Evolutionary conservation across 495 filamentous ascomycete species (phyloP).

Genomic region (Rhizodiscina lignyota): DNA sequence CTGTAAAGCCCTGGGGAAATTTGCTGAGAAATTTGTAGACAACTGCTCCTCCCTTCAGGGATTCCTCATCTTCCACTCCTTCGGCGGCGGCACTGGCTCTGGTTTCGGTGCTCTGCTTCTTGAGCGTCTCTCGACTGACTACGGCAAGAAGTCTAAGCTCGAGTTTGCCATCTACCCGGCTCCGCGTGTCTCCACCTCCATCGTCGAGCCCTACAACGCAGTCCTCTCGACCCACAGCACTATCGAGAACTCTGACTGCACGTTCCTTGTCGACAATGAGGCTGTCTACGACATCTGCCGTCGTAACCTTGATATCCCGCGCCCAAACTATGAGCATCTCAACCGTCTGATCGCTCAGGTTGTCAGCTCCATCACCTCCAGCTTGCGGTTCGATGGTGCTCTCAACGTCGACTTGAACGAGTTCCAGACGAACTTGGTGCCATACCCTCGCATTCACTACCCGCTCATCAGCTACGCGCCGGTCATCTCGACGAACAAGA

Average conservation of each 20-base stretch:
- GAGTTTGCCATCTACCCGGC: constrained; percentile 85
- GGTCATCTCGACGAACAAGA: constrained; percentile 66
- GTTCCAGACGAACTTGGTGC: constrained; percentile 90
- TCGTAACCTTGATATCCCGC: constrained; percentile 74
- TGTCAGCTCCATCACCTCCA: constrained; percentile 81
- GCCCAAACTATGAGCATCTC: constrained; percentile 71
- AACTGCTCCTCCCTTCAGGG: constrained; percentile 84
- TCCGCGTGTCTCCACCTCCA: constrained; percentile 68
- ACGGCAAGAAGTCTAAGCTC: constrained; percentile 89
- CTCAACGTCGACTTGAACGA: constrained; percentile 88
- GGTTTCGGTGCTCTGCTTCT: constrained; percentile 78
- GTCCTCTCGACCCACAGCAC: constrained; percentile 85
- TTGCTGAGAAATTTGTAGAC: constrained; percentile 29
- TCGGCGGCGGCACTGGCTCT: constrained; percentile 82
- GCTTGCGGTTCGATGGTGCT: constrained; percentile 76
- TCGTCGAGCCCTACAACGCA: constrained; percentile 89
- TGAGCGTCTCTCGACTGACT: constrained; percentile 76
- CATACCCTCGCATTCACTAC: constrained; percentile 84
- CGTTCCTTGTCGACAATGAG: constrained; percentile 86
- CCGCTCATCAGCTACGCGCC: constrained; percentile 80
- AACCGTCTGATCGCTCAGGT: constrained; percentile 78
- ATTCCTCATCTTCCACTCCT: constrained; percentile 88
- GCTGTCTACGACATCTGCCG: constrained; percentile 88
- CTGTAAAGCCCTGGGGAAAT: background rate
- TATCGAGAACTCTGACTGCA: constrained; percentile 85